A percentile compares a stretch with the other conserved stretches of the same genome.
Conservation (phyloP, 352 stramenopile species). For the Bremia lactucae region DNA sequence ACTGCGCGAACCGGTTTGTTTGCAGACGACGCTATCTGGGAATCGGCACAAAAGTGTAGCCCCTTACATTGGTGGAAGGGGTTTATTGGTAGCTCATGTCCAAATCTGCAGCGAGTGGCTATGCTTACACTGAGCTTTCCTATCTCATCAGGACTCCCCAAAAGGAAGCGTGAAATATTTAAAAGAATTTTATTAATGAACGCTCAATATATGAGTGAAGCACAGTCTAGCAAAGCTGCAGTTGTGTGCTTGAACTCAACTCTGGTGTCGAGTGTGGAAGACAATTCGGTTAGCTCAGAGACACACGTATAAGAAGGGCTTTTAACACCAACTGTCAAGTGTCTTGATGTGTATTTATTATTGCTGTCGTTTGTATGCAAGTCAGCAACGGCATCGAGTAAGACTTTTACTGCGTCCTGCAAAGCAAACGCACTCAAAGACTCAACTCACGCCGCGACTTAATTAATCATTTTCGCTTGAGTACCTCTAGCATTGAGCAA, state of each 20-base stretch:
- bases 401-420: constrained; percentile 6
- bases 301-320: constrained; percentile 28
- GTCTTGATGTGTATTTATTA: constrained; percentile 28
- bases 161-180: constrained; percentile 39
- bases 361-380: constrained; percentile 17
- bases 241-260: constrained; percentile 64
- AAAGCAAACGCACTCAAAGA: constrained; percentile 9
- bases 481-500: constrained; percentile 11
- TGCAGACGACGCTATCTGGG: constrained; percentile 63
- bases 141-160: constrained; percentile 41
- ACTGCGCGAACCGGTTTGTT: constrained; percentile 51
- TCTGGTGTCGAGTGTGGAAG: constrained; percentile 24
- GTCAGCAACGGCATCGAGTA: constrained; percentile 11
- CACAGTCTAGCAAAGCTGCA: constrained; percentile 60
- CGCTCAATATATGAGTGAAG: constrained; percentile 55
- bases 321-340: neutral
- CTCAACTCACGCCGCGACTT: constrained; percentile 8
- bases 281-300: constrained; percentile 30
- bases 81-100: constrained; percentile 66
- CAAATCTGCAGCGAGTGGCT: constrained; percentile 51
- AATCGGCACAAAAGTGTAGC: constrained; percentile 59
- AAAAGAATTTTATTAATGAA: constrained; percentile 47
- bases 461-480: constrained; percentile 16
- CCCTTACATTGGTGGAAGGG: constrained; percentile 70
- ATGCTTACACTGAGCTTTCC: constrained; percentile 52